Evolutionary conservation across 1,284 basidiomycete genomes (phyloP).

Genomic region (Marasmius oreades): DNA sequence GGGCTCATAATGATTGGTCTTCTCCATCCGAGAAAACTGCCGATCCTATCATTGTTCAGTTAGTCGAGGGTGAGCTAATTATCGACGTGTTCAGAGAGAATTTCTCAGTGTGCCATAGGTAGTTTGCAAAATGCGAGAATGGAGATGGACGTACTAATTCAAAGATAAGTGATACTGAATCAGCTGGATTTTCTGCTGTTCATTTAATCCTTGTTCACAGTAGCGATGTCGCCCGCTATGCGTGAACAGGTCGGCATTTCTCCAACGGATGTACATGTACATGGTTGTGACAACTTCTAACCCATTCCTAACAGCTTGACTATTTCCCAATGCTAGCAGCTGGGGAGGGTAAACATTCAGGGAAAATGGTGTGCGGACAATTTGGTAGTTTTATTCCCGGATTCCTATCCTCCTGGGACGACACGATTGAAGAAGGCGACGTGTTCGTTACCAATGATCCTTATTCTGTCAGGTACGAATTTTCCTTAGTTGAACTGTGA

Average conservation of each 20-base stretch:
- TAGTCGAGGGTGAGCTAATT: slow-evolving; percentile 25
- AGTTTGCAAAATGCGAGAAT: slow-evolving; percentile 24
- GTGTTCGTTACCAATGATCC: slow-evolving; percentile 27
- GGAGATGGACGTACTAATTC: slow-evolving; percentile 29
- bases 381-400: slow-evolving; percentile 25
- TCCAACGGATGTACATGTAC: neutral
- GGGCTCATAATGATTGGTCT: too few species aligned
- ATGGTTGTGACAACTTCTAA: too few species aligned
- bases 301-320: slow-evolving; percentile 13
- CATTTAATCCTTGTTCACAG: neutral
- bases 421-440: slow-evolving; percentile 28
- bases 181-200: neutral
- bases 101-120: neutral
- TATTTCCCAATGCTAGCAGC: slow-evolving; percentile 31
- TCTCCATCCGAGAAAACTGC: too few species aligned
- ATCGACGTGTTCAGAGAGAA: neutral
- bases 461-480: slow-evolving; percentile 13
- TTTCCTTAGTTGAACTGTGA: slow-evolving; percentile 13
- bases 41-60: slow-evolving; percentile 25
- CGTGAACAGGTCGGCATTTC: slow-evolving; percentile 23
- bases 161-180: slow-evolving; percentile 12
- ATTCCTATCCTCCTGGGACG: slow-evolving; percentile 24
- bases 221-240: slow-evolving; percentile 30
- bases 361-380: slow-evolving; percentile 28
- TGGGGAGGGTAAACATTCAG: slow-evolving; percentile 25